Conservation (phyloP, 352 stramenopile genomes). For the Globisporangium lucens region DNA sequence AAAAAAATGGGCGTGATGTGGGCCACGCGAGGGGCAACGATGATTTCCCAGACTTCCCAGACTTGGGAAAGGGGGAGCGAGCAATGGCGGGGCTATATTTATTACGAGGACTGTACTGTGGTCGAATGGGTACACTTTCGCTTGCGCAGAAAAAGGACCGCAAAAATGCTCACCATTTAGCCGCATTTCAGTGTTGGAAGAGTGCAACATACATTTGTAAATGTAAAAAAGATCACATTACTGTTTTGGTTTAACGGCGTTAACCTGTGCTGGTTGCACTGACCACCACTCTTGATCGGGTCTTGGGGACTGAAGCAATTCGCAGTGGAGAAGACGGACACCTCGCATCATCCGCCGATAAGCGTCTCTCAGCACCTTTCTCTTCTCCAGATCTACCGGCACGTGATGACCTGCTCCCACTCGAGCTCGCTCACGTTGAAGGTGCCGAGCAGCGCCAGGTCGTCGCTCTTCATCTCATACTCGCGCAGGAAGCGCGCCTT, state of each 20-base stretch:
- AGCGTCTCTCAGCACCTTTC: too few relatives aligned
- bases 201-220: too few relatives aligned
- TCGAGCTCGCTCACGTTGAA: constrained; percentile 46
- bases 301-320: too few relatives aligned
- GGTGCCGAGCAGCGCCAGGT: constrained; percentile 39
- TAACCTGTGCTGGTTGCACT: too few relatives aligned
- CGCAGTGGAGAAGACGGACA: too few relatives aligned
- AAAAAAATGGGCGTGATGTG: constrained; percentile 1
- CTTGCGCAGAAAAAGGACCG: neutral
- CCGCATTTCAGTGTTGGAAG: neutral
- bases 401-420: constrained; percentile 49
- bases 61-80: neutral
- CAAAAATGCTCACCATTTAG: neutral
- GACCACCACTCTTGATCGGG: too few relatives aligned
- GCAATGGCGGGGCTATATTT: neutral
- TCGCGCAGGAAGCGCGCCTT: constrained; percentile 48
- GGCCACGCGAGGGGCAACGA: neutral
- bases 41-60: neutral
- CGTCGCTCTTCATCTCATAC: constrained; percentile 40
- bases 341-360: too few relatives aligned
- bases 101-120: neutral
- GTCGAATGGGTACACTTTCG: neutral
- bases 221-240: too few relatives aligned
- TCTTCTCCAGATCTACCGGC: constrained; percentile 22
- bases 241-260: too few relatives aligned